These are phyloP conservation scores for Lachnellula subtilissima DNA, from an alignment of 2,329 filamentous ascomycete species.

Conservation along the genomic window DNA sequence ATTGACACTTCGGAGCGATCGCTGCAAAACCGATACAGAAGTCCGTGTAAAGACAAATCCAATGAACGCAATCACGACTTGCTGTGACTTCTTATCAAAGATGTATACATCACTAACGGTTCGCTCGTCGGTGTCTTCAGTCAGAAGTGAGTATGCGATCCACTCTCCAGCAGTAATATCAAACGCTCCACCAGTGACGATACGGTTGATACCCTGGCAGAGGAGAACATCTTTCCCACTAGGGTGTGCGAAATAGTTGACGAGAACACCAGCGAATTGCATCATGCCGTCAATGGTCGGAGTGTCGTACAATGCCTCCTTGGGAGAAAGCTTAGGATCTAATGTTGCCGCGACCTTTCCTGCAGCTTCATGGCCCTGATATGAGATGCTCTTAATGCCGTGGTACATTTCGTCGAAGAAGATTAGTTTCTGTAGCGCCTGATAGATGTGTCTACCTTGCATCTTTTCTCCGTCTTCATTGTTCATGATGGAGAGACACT, in stretches of 20 bases:
- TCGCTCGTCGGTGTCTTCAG: background rate
- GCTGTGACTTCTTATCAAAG: background rate
- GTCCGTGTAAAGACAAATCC: background rate
- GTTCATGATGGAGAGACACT: conserved; percentile 29
- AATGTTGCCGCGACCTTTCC: conserved; percentile 13
- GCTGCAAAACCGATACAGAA: background rate
- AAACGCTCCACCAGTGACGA: background rate
- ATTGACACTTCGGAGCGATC: background rate
- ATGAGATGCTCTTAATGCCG: conserved; percentile 30
- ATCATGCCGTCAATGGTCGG: conserved; percentile 7
- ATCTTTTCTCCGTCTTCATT: conserved; percentile 31
- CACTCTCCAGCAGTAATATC: conserved; percentile 1
- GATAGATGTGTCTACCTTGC: conserved; percentile 36
- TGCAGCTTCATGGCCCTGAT: conserved; percentile 28
- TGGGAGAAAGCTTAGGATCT: background rate
- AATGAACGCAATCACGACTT: background rate
- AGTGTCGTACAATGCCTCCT: conserved; percentile 1
- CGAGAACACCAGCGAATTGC: conserved; percentile 8
- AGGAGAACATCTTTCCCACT: conserved; percentile 21
- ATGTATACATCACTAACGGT: conserved; percentile 1
- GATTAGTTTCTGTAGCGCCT: conserved; percentile 33
- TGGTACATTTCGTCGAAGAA: conserved; percentile 32
- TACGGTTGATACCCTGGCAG: conserved; percentile 1
- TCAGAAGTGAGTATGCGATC: background rate
- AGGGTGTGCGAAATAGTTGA: conserved; percentile 7